Percentiles rank a stretch among this genome's conserved stretches.
Evolutionary conservation across 257 asterid genomes (phyloP).

Genomic region (Rhazya stricta): DNA sequence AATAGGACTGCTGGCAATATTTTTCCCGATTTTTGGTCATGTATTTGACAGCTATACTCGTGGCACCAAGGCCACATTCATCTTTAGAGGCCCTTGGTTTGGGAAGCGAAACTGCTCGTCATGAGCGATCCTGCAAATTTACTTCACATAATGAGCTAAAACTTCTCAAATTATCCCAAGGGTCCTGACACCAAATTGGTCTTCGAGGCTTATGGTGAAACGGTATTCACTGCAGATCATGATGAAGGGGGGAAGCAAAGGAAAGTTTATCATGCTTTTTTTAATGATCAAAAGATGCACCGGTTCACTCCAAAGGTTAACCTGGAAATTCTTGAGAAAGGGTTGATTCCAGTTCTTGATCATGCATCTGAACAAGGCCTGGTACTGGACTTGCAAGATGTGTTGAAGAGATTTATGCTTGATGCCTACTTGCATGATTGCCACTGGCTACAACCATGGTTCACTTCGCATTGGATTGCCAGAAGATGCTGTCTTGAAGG

Average conservation of each 20-base stretch:
- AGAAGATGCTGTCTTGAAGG: background rate
- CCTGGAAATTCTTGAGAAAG: slow-evolving; percentile 20
- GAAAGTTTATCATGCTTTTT: slow-evolving; percentile 34
- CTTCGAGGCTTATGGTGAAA: slow-evolving; percentile 48
- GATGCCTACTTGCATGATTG: slow-evolving; percentile 43
- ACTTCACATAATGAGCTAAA: slow-evolving; percentile 40
- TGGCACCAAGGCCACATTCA: slow-evolving; percentile 21
- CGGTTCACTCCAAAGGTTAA: slow-evolving; percentile 21
- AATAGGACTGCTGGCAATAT: background rate
- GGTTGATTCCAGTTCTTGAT: slow-evolving; percentile 38
- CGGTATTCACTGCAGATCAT: slow-evolving; percentile 33
- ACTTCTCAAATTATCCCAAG: slow-evolving; percentile 45
- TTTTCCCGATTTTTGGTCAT: background rate
- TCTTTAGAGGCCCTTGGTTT: slow-evolving; percentile 38
- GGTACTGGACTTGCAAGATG: slow-evolving; percentile 32
- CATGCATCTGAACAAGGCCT: slow-evolving; percentile 3
- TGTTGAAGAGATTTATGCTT: too few relatives aligned
- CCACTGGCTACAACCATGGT: slow-evolving; percentile 37
- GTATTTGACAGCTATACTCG: background rate
- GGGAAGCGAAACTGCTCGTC: slow-evolving; percentile 25
- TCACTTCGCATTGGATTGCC: slow-evolving; percentile 7
- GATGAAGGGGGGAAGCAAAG: slow-evolving; percentile 34
- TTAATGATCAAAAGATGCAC: slow-evolving; percentile 24
- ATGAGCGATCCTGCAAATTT: slow-evolving; percentile 46
- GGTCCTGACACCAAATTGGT: slow-evolving; percentile 41